Percentiles rank a stretch among this genome's conserved stretches.
These are phyloP conservation scores for Alternaria dauci DNA, from an alignment of 2,329 filamentous ascomycete species.

Conservation along the genomic window DNA sequence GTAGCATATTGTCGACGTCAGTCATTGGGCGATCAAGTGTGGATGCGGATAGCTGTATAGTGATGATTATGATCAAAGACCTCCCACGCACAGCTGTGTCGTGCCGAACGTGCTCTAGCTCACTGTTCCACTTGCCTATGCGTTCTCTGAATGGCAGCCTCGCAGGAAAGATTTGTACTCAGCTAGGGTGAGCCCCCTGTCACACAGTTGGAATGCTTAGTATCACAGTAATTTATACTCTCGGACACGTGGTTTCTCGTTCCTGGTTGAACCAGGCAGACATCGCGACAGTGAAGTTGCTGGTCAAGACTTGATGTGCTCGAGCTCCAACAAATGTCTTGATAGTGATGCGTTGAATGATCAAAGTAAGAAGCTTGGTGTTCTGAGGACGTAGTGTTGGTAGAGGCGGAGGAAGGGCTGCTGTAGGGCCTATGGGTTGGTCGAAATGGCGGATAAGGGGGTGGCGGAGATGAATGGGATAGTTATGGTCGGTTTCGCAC, in stretches of 20 bases:
- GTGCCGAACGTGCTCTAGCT: not conserved
- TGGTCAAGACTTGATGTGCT: not conserved
- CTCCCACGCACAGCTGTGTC: not conserved
- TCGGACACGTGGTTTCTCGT: not conserved
- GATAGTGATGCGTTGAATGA: not conserved
- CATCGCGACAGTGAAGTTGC: not conserved
- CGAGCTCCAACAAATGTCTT: not conserved
- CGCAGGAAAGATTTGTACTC: not conserved
- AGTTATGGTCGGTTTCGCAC: too few species aligned
- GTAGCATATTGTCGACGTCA: not conserved
- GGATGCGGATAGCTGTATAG: not conserved
- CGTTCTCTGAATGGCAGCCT: not conserved
- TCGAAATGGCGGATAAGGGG: too few species aligned
- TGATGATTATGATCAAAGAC: not conserved
- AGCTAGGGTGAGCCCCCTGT: not conserved
- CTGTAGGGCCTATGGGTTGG: not conserved
- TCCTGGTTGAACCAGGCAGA: not conserved
- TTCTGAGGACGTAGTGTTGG: not conserved
- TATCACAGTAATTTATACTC: not conserved
- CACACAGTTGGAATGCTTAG: not conserved
- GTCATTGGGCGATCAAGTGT: too few species aligned
- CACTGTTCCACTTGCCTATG: not conserved
- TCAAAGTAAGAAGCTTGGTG: not conserved
- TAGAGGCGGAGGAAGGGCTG: not conserved
- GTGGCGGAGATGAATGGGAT: too few species aligned